Evolutionary conservation across 2,329 filamentous ascomycete species (phyloP).

Genomic region (Madurella mycetomatis): DNA sequence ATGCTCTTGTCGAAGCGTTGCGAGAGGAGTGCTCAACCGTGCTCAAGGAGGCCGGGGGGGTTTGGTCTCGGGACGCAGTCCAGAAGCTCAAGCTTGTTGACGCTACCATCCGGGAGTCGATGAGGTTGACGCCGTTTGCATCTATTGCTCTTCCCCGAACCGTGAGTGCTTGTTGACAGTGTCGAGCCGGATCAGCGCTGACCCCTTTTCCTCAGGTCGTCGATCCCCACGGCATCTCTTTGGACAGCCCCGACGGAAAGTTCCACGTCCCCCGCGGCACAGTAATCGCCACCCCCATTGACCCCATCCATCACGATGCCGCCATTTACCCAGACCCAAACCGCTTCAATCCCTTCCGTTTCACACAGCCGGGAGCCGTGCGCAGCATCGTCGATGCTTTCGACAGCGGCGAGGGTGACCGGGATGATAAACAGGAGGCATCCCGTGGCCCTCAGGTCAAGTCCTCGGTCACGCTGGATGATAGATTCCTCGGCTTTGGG

Average conservation of each 20-base stretch:
- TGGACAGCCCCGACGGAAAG: neutral
- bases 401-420: neutral
- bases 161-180: too few species aligned
- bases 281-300: neutral
- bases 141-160: constrained; percentile 1
- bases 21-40: neutral
- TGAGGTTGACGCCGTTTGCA: constrained; percentile 1
- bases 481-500: constrained; percentile 27
- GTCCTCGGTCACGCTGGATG: neutral
- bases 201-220: neutral
- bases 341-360: neutral
- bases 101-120: neutral
- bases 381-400: neutral
- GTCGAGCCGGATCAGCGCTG: too few species aligned
- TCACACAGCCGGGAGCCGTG: too few species aligned
- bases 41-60: neutral
- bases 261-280: neutral
- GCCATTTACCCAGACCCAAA: neutral
- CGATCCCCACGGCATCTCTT: neutral
- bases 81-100: neutral
- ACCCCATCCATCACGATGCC: neutral
- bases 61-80: neutral
- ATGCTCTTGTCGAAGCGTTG: neutral
- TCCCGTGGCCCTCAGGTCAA: neutral
- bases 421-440: neutral